Conservation (phyloP, 2,329 filamentous ascomycete genomes). For the Venturiaceae sp. region DNA sequence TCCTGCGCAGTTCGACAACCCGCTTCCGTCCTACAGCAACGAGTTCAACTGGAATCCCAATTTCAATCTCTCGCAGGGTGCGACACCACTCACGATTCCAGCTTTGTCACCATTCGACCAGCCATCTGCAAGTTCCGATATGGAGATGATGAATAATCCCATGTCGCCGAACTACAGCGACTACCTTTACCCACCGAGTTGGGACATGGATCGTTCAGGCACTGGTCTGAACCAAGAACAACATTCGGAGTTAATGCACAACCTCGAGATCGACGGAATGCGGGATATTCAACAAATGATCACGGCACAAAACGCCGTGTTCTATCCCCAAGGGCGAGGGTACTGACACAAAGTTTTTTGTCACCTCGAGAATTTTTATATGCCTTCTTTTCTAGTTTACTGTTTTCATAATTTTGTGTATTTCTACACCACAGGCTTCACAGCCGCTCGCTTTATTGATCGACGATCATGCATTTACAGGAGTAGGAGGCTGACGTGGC, state of each 20-base stretch:
- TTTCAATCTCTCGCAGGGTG: neutral
- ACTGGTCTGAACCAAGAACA: slow-evolving; percentile 68
- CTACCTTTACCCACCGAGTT: slow-evolving; percentile 9
- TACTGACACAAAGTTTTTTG: neutral
- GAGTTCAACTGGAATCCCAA: slow-evolving; percentile 8
- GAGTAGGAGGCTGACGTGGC: neutral
- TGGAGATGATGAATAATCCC: neutral
- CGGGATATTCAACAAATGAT: slow-evolving; percentile 31
- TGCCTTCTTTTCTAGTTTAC: neutral
- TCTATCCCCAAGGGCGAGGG: slow-evolving; percentile 10
- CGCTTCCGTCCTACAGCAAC: slow-evolving; percentile 19
- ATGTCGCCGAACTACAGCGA: slow-evolving; percentile 3
- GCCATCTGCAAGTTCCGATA: neutral
- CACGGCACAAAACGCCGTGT: slow-evolving; percentile 27
- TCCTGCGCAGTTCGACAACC: slow-evolving; percentile 12
- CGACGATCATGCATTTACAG: neutral
- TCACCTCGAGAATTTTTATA: neutral
- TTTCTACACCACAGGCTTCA: neutral
- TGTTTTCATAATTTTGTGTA: neutral
- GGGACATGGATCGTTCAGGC: slow-evolving; percentile 17
- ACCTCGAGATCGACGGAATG: slow-evolving; percentile 51
- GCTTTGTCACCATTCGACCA: slow-evolving; percentile 7
- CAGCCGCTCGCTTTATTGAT: neutral
- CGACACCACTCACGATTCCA: neutral
- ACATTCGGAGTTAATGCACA: slow-evolving; percentile 73